Percentiles rank a stretch among this genome's conserved stretches.
phyloP scores from a whole-genome alignment of 176 grass and related monocot genomes.

The Carex cristatella region DNA sequence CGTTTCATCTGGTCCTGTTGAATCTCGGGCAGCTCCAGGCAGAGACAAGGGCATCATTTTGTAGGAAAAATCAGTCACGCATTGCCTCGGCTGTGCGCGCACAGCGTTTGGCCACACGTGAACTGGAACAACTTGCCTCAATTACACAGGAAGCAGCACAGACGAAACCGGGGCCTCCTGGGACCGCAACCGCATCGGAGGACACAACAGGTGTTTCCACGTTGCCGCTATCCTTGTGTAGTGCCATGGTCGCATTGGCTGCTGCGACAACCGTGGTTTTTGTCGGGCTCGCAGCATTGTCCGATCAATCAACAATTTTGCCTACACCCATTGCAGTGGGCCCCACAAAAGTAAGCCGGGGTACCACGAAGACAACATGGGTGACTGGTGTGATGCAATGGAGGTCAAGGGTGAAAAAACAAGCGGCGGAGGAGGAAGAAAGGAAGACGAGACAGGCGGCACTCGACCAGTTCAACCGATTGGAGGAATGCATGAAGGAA shows the following conservation, averaged over 20 bases:
- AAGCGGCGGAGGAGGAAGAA: background rate
- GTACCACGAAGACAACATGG: background rate
- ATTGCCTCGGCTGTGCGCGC: slow-evolving; percentile 24
- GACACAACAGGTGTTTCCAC: background rate
- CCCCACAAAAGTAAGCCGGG: background rate
- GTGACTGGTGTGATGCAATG: background rate
- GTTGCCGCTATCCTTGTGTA: slow-evolving; percentile 11
- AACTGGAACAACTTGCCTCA: slow-evolving; percentile 30
- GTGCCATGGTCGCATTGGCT: slow-evolving; percentile 22
- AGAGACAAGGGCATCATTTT: slow-evolving; percentile 20
- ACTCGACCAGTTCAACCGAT: slow-evolving; percentile 28
- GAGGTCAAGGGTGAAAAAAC: background rate
- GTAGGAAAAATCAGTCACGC: slow-evolving; percentile 26
- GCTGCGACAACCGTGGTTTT: slow-evolving; percentile 32
- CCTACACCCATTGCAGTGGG: background rate
- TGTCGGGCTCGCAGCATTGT: slow-evolving; percentile 20
- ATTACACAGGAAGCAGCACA: slow-evolving; percentile 28
- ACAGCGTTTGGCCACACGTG: slow-evolving; percentile 26
- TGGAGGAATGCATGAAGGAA: slow-evolving; percentile 34
- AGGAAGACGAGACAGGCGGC: slow-evolving; percentile 5
- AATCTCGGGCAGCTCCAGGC: slow-evolving; percentile 26
- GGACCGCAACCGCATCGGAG: background rate
- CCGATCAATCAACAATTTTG: background rate
- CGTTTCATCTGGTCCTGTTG: slow-evolving; percentile 34
- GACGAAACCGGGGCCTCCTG: background rate